Percentiles rank a stretch among this genome's conserved stretches.
Conservation (phyloP, 305 asterid species). For the Caryopteris hybrid region DNA sequence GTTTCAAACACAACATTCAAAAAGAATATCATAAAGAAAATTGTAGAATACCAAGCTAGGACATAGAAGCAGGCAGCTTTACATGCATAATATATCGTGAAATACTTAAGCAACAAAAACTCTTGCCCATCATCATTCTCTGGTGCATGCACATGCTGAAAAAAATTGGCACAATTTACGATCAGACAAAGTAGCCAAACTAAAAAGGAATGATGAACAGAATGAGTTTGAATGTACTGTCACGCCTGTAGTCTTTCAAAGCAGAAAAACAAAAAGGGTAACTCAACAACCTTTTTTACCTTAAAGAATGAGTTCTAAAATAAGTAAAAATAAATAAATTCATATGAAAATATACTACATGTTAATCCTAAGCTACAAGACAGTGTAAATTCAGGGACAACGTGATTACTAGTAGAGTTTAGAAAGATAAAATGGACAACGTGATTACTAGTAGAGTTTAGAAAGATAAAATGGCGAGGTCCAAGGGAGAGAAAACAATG, state of each 20-base stretch:
- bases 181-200: too few species aligned
- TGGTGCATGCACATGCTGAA: too few species aligned
- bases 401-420: neutral
- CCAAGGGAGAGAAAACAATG: neutral
- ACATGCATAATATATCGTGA: neutral
- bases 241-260: neutral
- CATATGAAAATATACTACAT: neutral
- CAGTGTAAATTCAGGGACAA: neutral
- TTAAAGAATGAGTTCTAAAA: neutral
- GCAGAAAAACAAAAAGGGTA: neutral
- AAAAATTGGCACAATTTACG: too few species aligned
- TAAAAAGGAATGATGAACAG: neutral
- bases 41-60: neutral
- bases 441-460: neutral
- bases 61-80: neutral
- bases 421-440: too few species aligned
- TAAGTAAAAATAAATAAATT: neutral
- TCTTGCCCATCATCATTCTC: neutral
- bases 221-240: neutral
- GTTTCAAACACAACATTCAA: slow-evolving; percentile 12
- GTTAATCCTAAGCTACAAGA: neutral
- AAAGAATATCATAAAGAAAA: neutral
- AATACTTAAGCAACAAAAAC: neutral
- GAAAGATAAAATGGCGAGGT: neutral
- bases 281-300: neutral